phyloP scores from a whole-genome alignment of 192 early-diverging fungal species.

The Umbelopsis isabellina region DNA sequence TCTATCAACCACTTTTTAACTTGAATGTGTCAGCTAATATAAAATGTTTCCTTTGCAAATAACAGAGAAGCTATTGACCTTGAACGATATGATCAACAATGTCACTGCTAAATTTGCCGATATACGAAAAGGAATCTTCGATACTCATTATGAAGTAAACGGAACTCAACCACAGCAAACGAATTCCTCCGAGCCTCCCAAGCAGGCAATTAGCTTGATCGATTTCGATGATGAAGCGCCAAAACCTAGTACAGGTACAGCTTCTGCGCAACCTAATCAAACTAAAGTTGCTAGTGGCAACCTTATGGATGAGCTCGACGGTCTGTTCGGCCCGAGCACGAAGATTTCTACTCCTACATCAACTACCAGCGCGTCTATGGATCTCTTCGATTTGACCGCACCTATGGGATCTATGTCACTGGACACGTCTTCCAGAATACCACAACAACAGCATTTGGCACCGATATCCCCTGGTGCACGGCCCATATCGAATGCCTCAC shows the following conservation, averaged over 20 bases:
- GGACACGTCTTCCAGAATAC: background rate
- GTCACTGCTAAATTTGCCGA: slow-evolving; percentile 74
- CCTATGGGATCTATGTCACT: slow-evolving; percentile 9
- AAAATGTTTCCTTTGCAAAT: background rate
- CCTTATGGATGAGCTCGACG: slow-evolving; percentile 26
- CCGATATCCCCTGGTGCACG: background rate
- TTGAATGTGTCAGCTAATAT: background rate
- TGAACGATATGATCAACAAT: slow-evolving; percentile 83
- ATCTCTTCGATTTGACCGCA: slow-evolving; percentile 28
- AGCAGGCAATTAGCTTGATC: slow-evolving; percentile 49
- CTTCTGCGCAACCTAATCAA: background rate
- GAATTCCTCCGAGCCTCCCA: slow-evolving; percentile 18
- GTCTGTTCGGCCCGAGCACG: slow-evolving; percentile 26
- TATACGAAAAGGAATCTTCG: slow-evolving; percentile 51
- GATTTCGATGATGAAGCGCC: slow-evolving; percentile 45
- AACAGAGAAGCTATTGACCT: slow-evolving; percentile 63
- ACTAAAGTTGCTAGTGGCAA: slow-evolving; percentile 27
- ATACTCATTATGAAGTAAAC: slow-evolving; percentile 40
- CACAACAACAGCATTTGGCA: background rate
- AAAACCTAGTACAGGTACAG: slow-evolving; percentile 2
- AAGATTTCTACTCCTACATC: background rate
- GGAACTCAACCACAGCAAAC: slow-evolving; percentile 24
- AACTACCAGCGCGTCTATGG: slow-evolving; percentile 6
- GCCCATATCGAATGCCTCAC: background rate
- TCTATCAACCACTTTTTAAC: no score